Base-by-base conservation (phyloP, 2,329 filamentous ascomycete species). In the Sclerotinia trifoliorum region DNA sequence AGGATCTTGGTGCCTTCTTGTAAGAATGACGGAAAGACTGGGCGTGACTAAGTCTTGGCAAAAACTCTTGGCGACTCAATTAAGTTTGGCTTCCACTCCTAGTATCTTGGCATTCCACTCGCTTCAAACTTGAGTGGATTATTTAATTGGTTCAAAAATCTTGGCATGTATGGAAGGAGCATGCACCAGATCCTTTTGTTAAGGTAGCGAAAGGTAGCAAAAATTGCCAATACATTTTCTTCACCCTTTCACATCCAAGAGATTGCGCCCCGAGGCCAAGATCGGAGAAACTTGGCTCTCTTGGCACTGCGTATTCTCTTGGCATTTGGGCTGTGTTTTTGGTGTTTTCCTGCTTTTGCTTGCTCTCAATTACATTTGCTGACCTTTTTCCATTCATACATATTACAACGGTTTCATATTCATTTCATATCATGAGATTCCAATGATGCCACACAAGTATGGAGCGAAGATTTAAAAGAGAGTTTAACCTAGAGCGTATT, bases 241-340 rank as follows among this genome's bases (percentile, higher is more conserved):
- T 35, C 6, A 11, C 39, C 39, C n/a, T 60, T 49, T 51, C n/a
- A 26, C 1, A 10, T n/a, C 55, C 65, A 54, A 67, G 65, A 62
- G 48, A 67, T 67, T 67, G 65, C 65, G 65, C 65, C 65, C 65
- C 65, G 65, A 67, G 35, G 67, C 61, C 61, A 68, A 68, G 67
- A 46, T 39, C 67, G 67, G 67, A 65, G 26, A 65, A 49, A 68
- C 67, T 68, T 68, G 67, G 67, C 67, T 35, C 10, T 44, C 49
- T 57, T 63, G 65, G 56, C 57, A 21, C n/a, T 55, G 4, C 35
- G 26, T 26, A 35, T 44, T 49, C 7, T 65, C 66, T 66, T 66
- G 65, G 65, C 26, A 51, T 52, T 49, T 32, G 46, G 65, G 65
- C 65, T 52, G 65, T 66, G 65, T 51, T 61, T 61, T 51, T 56